Evolutionary conservation across 2,329 filamentous ascomycete genomes (phyloP).

Genomic region (Capronia americana): DNA sequence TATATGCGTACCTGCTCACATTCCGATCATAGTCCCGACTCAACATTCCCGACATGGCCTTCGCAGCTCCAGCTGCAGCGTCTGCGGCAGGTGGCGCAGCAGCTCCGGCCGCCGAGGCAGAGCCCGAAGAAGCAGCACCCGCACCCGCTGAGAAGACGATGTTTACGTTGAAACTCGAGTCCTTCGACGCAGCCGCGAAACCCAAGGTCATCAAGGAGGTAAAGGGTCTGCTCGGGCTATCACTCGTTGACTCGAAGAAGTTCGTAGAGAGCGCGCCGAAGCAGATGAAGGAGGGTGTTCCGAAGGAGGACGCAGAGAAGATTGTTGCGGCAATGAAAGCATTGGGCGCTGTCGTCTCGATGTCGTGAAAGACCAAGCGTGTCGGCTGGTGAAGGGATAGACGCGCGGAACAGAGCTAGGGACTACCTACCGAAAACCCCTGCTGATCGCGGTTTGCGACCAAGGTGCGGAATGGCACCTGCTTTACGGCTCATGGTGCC

Average conservation of each 20-base stretch:
- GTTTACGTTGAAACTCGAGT: constrained; percentile 93
- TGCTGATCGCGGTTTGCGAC: neutral
- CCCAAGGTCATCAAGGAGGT: constrained; percentile 99
- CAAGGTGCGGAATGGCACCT: neutral
- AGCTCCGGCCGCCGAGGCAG: constrained; percentile 64
- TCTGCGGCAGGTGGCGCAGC: constrained; percentile 64
- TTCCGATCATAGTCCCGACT: constrained; percentile 71
- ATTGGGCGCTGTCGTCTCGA: constrained; percentile 82
- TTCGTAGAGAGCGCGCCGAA: constrained; percentile 97
- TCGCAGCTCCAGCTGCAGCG: constrained; percentile 79
- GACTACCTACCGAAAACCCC: neutral
- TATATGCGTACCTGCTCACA: neutral
- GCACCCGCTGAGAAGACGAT: constrained; percentile 92
- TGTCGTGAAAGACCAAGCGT: constrained; percentile 71
- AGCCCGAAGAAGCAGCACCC: constrained; percentile 82
- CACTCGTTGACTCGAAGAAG: constrained; percentile 99
- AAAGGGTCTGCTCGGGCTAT: constrained; percentile 92
- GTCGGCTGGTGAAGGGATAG: neutral
- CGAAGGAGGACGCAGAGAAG: constrained; percentile 99
- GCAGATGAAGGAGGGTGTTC: constrained; percentile 97
- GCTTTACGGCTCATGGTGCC: neutral
- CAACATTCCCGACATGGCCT: constrained; percentile 97
- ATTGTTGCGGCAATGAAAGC: constrained; percentile 94
- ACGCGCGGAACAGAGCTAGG: neutral
- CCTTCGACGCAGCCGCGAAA: constrained; percentile 86